Evolutionary conservation across 495 filamentous ascomycete genomes (phyloP).

Genomic region (Hypoxylon lenormandii): DNA sequence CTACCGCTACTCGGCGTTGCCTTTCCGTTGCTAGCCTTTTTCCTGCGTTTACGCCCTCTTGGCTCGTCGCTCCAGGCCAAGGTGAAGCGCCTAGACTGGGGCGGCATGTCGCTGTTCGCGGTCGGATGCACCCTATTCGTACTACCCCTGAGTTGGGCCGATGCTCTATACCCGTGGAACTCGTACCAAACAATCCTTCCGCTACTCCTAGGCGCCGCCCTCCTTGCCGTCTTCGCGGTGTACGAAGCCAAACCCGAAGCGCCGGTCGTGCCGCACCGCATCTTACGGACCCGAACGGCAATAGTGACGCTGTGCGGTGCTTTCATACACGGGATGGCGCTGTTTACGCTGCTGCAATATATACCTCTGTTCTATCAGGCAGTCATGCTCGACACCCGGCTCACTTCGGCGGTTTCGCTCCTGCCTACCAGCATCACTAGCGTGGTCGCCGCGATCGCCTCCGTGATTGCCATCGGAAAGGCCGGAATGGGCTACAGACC

Average conservation of each 20-base stretch:
- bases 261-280: conserved; percentile 53
- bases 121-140: conserved; percentile 50
- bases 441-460: conserved; percentile 41
- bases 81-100: conserved; percentile 58
- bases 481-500: conserved; percentile 42
- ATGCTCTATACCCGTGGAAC: conserved; percentile 56
- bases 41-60: conserved; percentile 50
- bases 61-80: conserved; percentile 39
- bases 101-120: conserved; percentile 58
- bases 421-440: conserved; percentile 44
- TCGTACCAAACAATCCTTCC: conserved; percentile 57
- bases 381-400: conserved; percentile 47
- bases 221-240: conserved; percentile 52
- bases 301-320: conserved; percentile 43
- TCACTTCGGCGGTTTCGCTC: conserved; percentile 48
- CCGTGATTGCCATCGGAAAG: conserved; percentile 40
- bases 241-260: conserved; percentile 51
- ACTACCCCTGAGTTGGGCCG: conserved; percentile 60
- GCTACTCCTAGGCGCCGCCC: conserved; percentile 52
- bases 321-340: conserved; percentile 52
- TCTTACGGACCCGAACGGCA: conserved; percentile 53
- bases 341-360: conserved; percentile 53
- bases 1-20: conserved; percentile 50
- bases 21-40: conserved; percentile 47
- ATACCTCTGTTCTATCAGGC: conserved; percentile 56